phyloP scores from a whole-genome alignment of 2,329 filamentous ascomycete species.

The Orbilia blumenaviensis region DNA sequence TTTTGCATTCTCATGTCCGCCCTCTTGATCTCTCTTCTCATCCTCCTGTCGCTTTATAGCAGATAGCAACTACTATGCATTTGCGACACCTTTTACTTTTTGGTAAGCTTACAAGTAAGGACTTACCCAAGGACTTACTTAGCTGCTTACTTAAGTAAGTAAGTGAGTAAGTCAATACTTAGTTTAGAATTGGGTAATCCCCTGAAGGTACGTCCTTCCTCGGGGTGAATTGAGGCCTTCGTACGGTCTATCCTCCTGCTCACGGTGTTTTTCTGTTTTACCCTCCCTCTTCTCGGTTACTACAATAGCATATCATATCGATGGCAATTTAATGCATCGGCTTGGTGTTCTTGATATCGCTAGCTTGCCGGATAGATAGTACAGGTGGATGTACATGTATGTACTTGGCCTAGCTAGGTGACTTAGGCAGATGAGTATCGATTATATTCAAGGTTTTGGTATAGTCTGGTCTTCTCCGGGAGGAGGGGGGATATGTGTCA shows the following conservation, averaged over 20 bases:
- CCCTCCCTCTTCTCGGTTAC: no score
- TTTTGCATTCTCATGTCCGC: not conserved
- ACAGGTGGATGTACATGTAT: no score
- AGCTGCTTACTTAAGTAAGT: no score
- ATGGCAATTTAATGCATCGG: not conserved
- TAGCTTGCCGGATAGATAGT: no score
- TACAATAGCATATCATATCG: no score
- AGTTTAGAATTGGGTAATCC: not conserved
- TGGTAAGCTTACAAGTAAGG: no score
- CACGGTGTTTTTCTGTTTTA: not conserved
- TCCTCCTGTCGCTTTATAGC: not conserved
- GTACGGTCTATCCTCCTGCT: not conserved
- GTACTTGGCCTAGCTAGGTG: no score
- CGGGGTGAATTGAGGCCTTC: not conserved
- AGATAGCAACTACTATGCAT: not conserved
- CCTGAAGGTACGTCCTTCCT: not conserved
- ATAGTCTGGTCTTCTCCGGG: no score
- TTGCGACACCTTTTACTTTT: no score
- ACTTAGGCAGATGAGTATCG: slow-evolving; percentile 17
- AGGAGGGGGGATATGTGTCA: not conserved
- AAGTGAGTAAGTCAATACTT: no score
- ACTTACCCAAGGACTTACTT: no score
- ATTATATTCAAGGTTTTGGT: not conserved
- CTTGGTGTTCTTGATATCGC: not conserved
- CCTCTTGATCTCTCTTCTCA: no score